These are phyloP conservation scores for Chlamydomonas sphaeroides DNA, from an alignment of 139 green algal genomes.

Conservation along the genomic window DNA sequence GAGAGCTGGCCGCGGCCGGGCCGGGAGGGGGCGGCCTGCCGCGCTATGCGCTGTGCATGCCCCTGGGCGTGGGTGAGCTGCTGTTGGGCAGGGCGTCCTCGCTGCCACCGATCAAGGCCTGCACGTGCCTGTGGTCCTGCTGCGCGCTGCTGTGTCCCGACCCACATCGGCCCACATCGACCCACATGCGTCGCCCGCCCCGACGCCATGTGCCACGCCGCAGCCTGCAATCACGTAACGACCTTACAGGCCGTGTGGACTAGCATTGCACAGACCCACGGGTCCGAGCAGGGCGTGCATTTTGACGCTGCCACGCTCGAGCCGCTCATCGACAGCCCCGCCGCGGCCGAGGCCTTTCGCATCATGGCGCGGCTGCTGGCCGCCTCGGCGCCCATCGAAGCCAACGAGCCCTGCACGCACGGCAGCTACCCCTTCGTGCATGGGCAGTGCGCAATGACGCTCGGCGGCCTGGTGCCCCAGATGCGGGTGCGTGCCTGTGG, in stretches of 20 bases:
- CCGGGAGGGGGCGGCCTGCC: background rate
- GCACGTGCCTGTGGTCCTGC: too few relatives aligned
- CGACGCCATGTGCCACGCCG: background rate
- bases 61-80: background rate
- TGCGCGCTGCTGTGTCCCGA: too few relatives aligned
- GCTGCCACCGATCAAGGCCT: too few relatives aligned
- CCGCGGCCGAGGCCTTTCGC: background rate
- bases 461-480: background rate
- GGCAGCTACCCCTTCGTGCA: conserved; percentile 5
- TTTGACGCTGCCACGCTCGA: background rate
- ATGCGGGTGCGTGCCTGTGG: conserved; percentile 27
- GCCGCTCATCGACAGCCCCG: conserved; percentile 18
- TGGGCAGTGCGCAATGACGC: conserved; percentile 10
- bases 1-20: background rate
- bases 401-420: conserved; percentile 6
- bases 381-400: background rate
- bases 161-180: too few relatives aligned
- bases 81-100: too few relatives aligned
- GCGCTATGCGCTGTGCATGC: background rate
- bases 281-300: conserved; percentile 20
- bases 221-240: conserved; percentile 12
- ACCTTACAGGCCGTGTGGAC: conserved; percentile 9
- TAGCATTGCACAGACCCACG: conserved; percentile 12
- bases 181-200: too few relatives aligned
- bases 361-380: background rate